phyloP scores from a whole-genome alignment of 1,284 basidiomycete genomes.

The Trametes polyzona region DNA sequence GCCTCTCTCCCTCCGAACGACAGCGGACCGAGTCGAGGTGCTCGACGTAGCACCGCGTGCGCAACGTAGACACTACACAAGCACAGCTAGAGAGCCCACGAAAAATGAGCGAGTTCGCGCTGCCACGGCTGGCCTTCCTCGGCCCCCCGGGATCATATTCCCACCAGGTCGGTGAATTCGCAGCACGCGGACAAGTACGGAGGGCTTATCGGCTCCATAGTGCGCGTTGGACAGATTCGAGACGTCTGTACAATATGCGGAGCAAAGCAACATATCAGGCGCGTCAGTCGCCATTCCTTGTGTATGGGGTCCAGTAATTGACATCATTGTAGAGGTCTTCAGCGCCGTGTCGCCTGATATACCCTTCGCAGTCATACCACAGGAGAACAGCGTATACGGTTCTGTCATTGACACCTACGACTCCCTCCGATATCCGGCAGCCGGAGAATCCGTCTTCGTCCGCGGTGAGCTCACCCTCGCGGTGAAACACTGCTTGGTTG shows the following conservation, averaged over 20 bases:
- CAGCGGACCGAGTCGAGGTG: too few relatives aligned
- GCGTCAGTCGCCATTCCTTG: conserved; percentile 12
- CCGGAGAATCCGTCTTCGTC: conserved; percentile 51
- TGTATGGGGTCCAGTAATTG: neutral
- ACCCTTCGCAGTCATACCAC: conserved; percentile 65
- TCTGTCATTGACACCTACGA: conserved; percentile 78
- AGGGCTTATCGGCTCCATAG: conserved; percentile 40
- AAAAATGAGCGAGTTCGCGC: conserved; percentile 1
- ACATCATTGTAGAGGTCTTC: conserved; percentile 54
- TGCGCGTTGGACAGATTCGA: conserved; percentile 65
- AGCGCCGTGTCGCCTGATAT: conserved; percentile 45
- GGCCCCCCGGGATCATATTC: conserved; percentile 79
- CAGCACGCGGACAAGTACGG: neutral
- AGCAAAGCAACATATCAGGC: conserved; percentile 61
- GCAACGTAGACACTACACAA: neutral
- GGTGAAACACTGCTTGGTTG: conserved; percentile 72
- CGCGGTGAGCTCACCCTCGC: conserved; percentile 59
- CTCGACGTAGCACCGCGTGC: neutral
- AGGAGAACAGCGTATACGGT: conserved; percentile 78
- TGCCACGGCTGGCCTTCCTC: conserved; percentile 48
- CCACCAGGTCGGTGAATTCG: conserved; percentile 59
- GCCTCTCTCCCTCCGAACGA: too few relatives aligned
- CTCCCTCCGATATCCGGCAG: conserved; percentile 47
- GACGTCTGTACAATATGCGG: conserved; percentile 51
- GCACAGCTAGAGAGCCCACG: neutral